Percentiles rank a stretch among this genome's conserved stretches.
Evolutionary conservation across 768 basidiomycete species (phyloP).

Genomic region (Rhodocollybia butyracea): DNA sequence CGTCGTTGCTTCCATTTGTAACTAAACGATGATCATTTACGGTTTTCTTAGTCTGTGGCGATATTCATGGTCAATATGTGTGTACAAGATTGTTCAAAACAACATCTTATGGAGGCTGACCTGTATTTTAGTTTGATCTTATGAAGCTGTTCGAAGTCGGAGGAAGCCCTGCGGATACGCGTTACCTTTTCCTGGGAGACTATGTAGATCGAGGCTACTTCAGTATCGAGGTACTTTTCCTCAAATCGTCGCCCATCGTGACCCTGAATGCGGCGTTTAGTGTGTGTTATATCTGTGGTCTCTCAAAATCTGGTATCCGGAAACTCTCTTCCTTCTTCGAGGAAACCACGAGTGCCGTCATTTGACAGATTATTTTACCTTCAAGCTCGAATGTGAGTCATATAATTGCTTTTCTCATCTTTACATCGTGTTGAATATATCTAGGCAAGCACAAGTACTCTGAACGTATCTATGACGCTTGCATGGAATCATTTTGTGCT

Average conservation of each 20-base stretch:
- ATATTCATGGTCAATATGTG: conserved; percentile 99
- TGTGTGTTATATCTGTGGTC: conserved; percentile 98
- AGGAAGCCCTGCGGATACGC: conserved; percentile 89
- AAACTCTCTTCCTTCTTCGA: conserved; percentile 92
- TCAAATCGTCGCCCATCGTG: conserved; percentile 2
- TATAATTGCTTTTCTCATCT: conserved; percentile 1
- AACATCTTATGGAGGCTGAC: conserved; percentile 26
- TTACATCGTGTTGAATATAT: conserved; percentile 3
- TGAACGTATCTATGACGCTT: conserved; percentile 92
- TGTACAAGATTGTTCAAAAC: conserved; percentile 26
- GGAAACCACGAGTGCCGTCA: conserved; percentile 99
- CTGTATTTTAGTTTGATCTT: conserved; percentile 67
- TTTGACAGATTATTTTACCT: conserved; percentile 97
- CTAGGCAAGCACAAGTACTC: conserved; percentile 99
- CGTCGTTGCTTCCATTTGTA: conserved; percentile 19
- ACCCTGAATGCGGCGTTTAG: conserved; percentile 38
- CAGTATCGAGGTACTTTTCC: conserved; percentile 70
- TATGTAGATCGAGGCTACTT: conserved; percentile 94
- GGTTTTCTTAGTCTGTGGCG: conserved; percentile 79
- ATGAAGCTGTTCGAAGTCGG: conserved; percentile 97
- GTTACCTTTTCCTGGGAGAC: conserved; percentile 91
- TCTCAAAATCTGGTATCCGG: conserved; percentile 99
- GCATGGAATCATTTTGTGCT: conserved; percentile 96
- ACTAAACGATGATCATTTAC: neutral
- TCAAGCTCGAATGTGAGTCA: conserved; percentile 92